A percentile compares a stretch with the other conserved stretches of the same genome.
phyloP scores from a whole-genome alignment of 345 rosid genomes.

The Pugionium cornutum region DNA sequence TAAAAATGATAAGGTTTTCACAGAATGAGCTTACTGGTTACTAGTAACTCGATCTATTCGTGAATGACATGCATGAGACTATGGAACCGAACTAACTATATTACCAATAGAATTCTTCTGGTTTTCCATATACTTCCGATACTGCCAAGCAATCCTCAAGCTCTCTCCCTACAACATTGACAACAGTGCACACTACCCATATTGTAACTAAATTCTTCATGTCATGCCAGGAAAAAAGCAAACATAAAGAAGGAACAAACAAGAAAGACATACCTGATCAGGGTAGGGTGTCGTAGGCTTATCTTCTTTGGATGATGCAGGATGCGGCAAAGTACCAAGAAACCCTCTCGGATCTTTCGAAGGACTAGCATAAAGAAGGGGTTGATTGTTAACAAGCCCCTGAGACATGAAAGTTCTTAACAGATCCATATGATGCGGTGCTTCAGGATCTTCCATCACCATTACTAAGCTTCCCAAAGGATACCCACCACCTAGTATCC shows the following conservation, averaged over 20 bases:
- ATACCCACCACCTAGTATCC: conserved; percentile 82
- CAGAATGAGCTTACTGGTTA: conserved; percentile 16
- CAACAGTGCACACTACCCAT: conserved; percentile 17
- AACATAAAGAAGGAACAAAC: conserved; percentile 1
- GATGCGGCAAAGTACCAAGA: conserved; percentile 84
- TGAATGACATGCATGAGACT: background rate
- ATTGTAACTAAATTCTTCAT: conserved; percentile 8
- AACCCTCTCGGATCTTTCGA: conserved; percentile 79
- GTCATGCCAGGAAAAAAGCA: conserved; percentile 21
- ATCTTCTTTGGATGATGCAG: conserved; percentile 59
- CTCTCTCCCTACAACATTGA: conserved; percentile 56
- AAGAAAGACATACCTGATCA: conserved; percentile 53
- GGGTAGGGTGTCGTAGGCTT: conserved; percentile 47
- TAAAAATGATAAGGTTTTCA: conserved; percentile 19
- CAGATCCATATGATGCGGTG: conserved; percentile 96
- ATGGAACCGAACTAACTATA: conserved; percentile 3
- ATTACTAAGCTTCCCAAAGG: conserved; percentile 81
- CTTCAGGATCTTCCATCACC: conserved; percentile 98
- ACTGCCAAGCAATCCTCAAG: conserved; percentile 94
- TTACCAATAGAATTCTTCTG: conserved; percentile 45
- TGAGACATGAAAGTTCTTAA: conserved; percentile 95
- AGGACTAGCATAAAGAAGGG: conserved; percentile 84
- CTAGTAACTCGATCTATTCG: background rate
- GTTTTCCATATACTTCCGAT: conserved; percentile 74
- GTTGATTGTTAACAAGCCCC: conserved; percentile 81